Percentiles rank a stretch among this genome's conserved stretches.
These are phyloP conservation scores for Cryphonectria parasitica DNA, from an alignment of 2,329 filamentous ascomycete species.

Conservation along the genomic window DNA sequence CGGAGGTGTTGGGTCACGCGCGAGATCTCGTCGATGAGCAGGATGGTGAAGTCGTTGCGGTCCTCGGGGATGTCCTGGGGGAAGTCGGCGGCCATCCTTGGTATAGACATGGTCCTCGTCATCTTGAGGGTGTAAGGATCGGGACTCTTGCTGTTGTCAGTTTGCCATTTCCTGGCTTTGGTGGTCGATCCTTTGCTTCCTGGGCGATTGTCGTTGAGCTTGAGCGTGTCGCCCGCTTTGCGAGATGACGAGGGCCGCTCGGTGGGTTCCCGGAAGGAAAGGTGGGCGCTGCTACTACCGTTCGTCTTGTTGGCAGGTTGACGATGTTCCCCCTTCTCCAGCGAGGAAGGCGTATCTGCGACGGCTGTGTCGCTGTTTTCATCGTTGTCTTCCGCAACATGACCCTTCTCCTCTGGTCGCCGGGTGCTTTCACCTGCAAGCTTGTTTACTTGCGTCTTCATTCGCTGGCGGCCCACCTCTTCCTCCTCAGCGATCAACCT, in stretches of 20 bases:
- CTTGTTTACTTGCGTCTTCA: conserved; percentile 32
- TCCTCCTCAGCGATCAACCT: conserved; percentile 32
- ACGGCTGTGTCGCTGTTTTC: not conserved
- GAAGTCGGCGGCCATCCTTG: conserved; percentile 38
- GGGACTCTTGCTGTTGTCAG: conserved; percentile 10
- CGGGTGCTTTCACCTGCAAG: conserved; percentile 16
- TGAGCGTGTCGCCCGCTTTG: conserved; percentile 3
- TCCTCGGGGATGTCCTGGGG: conserved; percentile 46
- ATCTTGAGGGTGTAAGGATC: conserved; percentile 23
- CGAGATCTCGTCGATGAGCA: conserved; percentile 75
- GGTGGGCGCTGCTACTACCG: conserved; percentile 2
- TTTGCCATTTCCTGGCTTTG: not conserved
- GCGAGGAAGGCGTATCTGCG: not conserved
- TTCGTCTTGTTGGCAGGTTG: not conserved
- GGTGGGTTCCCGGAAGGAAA: conserved; percentile 21
- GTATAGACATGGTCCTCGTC: conserved; percentile 36
- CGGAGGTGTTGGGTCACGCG: conserved; percentile 67
- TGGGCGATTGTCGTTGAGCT: not conserved
- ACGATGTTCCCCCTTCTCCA: not conserved
- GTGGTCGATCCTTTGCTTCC: conserved; percentile 11
- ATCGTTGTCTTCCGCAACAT: not conserved
- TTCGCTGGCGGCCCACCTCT: conserved; percentile 37
- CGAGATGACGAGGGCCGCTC: conserved; percentile 15
- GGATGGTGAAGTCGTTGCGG: conserved; percentile 58
- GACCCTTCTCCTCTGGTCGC: not conserved